A percentile compares a stretch with the other conserved stretches of the same genome.
These are phyloP conservation scores for Xylaria palmicola DNA, from an alignment of 495 filamentous ascomycete species.

Conservation along the genomic window DNA sequence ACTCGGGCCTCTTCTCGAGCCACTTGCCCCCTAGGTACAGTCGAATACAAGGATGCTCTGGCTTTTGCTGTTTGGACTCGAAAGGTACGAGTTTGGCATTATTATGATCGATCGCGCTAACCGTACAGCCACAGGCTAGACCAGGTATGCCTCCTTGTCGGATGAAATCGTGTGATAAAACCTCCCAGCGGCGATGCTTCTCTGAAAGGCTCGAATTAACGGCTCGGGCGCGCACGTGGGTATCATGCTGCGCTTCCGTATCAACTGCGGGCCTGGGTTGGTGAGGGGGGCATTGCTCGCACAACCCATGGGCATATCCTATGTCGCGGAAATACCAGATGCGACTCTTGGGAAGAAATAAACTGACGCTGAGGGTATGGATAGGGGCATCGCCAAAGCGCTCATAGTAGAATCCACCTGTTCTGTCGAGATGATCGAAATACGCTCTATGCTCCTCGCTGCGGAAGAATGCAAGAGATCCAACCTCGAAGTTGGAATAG, in stretches of 20 bases:
- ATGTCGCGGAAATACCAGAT: constrained; percentile 55
- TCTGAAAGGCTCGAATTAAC: constrained; percentile 24
- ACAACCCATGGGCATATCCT: constrained; percentile 55
- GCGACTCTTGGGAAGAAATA: constrained; percentile 47
- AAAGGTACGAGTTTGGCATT: constrained; percentile 53
- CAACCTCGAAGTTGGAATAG: constrained; percentile 65
- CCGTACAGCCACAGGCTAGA: constrained; percentile 42
- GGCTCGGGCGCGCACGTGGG: constrained; percentile 5
- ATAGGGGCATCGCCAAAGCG: constrained; percentile 66
- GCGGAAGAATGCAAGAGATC: constrained; percentile 60
- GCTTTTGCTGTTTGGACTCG: constrained; percentile 52
- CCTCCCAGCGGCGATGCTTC: constrained; percentile 30
- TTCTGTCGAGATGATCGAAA: constrained; percentile 57
- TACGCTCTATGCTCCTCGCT: constrained; percentile 54
- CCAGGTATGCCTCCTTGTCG: constrained; percentile 32
- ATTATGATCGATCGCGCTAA: constrained; percentile 50
- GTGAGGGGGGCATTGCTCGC: constrained; percentile 39
- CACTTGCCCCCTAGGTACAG: constrained; percentile 50
- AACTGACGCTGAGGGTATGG: constrained; percentile 53
- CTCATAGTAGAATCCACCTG: constrained; percentile 63
- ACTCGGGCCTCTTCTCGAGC: constrained; percentile 37
- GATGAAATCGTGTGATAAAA: constrained; percentile 23
- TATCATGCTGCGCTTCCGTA: constrained; percentile 6
- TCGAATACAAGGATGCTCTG: constrained; percentile 50
- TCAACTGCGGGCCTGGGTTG: constrained; percentile 13